Evolutionary conservation across 2,329 filamentous ascomycete species (phyloP), one percentile per base, ranked within the genome.

Genomic region (Blastomyces percursus): DNA sequence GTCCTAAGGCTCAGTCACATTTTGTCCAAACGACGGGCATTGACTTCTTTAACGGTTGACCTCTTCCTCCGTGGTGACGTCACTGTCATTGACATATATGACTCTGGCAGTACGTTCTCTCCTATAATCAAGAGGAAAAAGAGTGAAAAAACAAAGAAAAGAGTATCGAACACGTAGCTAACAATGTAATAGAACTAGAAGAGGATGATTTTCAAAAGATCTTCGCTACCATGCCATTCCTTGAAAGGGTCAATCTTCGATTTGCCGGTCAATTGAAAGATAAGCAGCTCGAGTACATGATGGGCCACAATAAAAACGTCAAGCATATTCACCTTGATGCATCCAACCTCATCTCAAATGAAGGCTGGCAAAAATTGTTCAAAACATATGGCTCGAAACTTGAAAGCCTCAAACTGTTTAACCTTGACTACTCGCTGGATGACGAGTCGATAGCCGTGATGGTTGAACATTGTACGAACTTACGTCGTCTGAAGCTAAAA

Each of bases 241-340:
- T 96, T 61, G 84, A 84, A 68, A 82, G 82, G 52, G 80, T 96
- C 62, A 88, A 91, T 66, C 78, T 96, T 12, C 86, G 88, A 58
- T 93, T 92, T 69, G 90, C 87, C n/a, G 89, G 94, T 59, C 92
- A 96, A 71, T 88, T 96, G 80, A 96, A 96, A 74, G 89, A 96
- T 69, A 80, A 81, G 48, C 88, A 91, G 51, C 82, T 96, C 74
- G 84, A 90, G 60, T 96, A 93, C 72, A 83, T 96, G 70, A 79
- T 90, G 24, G 85, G 86, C 62, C 88, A 90, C 57, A 82, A 88
- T 59, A 82, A 85, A 59, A 75, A 82, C 9, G 79, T 96, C n/a
- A 83, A 86, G 64, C 81, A 85, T 62, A 80, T 97, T 52, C 89
- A 91, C 66, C 81, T 97, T 0, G 87, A 94, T 66, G 90, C 91